Evolutionary conservation across 2,329 filamentous ascomycete species (phyloP).

Genomic region (Aureobasidium sp.): DNA sequence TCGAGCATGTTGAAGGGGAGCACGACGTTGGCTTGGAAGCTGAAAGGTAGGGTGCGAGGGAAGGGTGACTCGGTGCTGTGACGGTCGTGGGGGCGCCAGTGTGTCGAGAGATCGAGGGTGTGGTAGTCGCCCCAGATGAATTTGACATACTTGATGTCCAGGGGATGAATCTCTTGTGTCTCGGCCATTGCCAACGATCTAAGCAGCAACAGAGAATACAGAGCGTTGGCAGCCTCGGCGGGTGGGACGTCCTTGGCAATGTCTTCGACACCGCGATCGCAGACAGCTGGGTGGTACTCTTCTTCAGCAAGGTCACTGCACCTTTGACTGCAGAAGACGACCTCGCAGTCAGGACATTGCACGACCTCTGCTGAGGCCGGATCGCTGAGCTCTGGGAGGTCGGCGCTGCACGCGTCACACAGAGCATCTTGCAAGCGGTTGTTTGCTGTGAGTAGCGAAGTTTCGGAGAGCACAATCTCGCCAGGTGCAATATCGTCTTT

Average conservation of each 20-base stretch:
- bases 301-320: constrained; percentile 51
- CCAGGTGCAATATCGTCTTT: constrained; percentile 70
- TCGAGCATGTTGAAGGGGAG: constrained; percentile 70
- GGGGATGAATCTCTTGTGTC: constrained; percentile 51
- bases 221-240: constrained; percentile 51
- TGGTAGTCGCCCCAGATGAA: constrained; percentile 62
- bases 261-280: constrained; percentile 49
- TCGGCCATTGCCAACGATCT: constrained; percentile 55
- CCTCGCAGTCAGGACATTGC: constrained; percentile 49
- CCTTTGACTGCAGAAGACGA: constrained; percentile 53
- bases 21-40: constrained; percentile 68
- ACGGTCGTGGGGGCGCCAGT: constrained; percentile 16
- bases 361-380: constrained; percentile 26
- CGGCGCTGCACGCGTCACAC: constrained; percentile 81
- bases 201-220: constrained; percentile 54
- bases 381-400: constrained; percentile 47
- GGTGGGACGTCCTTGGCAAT: constrained; percentile 52
- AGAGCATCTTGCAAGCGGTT: constrained; percentile 79
- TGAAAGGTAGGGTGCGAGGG: constrained; percentile 64
- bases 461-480: constrained; percentile 71
- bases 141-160: constrained; percentile 54
- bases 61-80: constrained; percentile 16
- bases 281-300: constrained; percentile 53
- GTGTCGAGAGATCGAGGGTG: constrained; percentile 24
- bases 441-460: constrained; percentile 80